Base-by-base conservation (phyloP, 1,284 basidiomycete genomes). In the Spongispora temasekensis region DNA sequence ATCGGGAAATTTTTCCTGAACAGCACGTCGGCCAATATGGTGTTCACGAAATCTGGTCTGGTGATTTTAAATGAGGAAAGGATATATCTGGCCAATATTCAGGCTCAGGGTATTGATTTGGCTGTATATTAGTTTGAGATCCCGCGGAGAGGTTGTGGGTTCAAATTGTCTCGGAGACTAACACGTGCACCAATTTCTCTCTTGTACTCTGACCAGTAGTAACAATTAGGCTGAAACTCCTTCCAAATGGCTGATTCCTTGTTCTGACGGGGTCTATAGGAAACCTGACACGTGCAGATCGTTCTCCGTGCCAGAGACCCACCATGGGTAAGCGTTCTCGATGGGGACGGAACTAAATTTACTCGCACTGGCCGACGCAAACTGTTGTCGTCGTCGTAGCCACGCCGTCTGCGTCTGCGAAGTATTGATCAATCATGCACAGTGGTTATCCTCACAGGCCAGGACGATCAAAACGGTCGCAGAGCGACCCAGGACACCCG, bases 1-100 rank as follows among this genome's bases (percentile, higher is more conserved):
- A 75, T 93, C 9, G 90, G 91, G 42, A 93, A 93, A 75, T 87
- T 93, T 70, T 91, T 88, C 76, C 62, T 87, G 0, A 86, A 85
- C 17, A 78, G 73, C 5, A 79, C 78, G 0, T 80, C 82, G 5
- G 83, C 90, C 28, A 89, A 93, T 68, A 78, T 88, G 76, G 81
- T 85, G 17, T 93, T 93, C 35, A 71, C 65, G 8, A 57, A 37
- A 17, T 71, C 69, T 6, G 69, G 69, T 5, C 59, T 70, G 13
- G 48, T 71, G 4, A 58, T 68, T 23, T 42, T 71, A 0, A 10
- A 12, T 4, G 63, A 69, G 25, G 35, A 69, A 12, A 32, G 2
- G 23, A 53, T 68, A 32, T 71, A 68, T 50, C 34, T 69, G 5
- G 60, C 21, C 25, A 55, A 71, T 44, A 70, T 68, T 31, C 21